Evolutionary conservation across 805 yeast species (phyloP).

Genomic region (Yarrowia phangngaensis): DNA sequence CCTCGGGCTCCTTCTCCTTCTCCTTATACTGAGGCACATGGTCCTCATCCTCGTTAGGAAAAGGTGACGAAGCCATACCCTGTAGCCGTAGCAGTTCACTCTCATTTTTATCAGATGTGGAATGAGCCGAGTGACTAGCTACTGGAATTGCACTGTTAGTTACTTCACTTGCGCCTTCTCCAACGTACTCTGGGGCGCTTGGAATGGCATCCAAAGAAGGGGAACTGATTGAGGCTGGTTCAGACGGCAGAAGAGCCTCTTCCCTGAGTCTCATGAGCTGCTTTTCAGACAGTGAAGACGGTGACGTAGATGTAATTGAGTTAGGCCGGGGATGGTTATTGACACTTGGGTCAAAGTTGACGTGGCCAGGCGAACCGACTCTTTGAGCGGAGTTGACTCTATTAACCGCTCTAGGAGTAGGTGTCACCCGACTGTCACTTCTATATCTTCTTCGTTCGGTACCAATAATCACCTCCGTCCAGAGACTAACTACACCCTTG

Average conservation of each 20-base stretch:
- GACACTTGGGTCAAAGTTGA: background rate
- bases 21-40: slow-evolving; percentile 21
- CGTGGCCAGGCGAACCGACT: slow-evolving; percentile 8
- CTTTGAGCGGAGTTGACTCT: background rate
- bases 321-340: background rate
- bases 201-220: slow-evolving; percentile 16
- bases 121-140: background rate
- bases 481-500: slow-evolving; percentile 75
- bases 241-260: slow-evolving; percentile 61
- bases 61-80: slow-evolving; percentile 2
- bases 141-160: too few relatives aligned
- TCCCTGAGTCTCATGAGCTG: slow-evolving; percentile 53
- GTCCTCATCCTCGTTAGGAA: slow-evolving; percentile 10
- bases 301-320: slow-evolving; percentile 2
- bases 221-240: slow-evolving; percentile 37
- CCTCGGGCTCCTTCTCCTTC: slow-evolving; percentile 18
- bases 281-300: slow-evolving; percentile 47
- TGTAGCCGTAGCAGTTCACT: slow-evolving; percentile 5
- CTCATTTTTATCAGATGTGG: slow-evolving; percentile 7
- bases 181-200: slow-evolving; percentile 14
- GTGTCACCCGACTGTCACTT: background rate
- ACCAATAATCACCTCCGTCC: slow-evolving; percentile 76
- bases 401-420: slow-evolving; percentile 23
- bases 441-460: slow-evolving; percentile 51
- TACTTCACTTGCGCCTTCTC: too few relatives aligned